Evolutionary conservation across 2,329 filamentous ascomycete genomes (phyloP), one percentile per base, ranked within the genome.

Genomic region (Ophiostoma pallidulum): DNA sequence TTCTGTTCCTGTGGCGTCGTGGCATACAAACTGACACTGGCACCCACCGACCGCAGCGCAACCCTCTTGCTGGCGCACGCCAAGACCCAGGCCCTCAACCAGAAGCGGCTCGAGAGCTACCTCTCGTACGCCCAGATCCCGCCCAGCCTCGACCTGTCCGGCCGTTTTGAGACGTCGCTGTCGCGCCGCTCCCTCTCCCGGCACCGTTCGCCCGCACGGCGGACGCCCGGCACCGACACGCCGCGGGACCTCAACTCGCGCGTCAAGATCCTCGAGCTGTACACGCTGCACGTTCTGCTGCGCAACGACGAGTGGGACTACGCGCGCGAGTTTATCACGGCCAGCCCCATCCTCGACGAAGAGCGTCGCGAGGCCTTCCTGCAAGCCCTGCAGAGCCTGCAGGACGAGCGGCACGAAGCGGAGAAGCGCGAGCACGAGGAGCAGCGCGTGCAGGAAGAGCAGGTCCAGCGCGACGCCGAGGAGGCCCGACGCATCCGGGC

Each of bases 281-380:
- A 96, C 64, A 94, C 89, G 1, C 75, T 98, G 4, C 92, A 98
- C 61, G 87, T 97, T 8, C 78, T 98, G n/a, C 81, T 91, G 5
- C 78, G 88, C 45, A 97, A 96, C 57, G 82, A 87, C 48, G 89
- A 97, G 66, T 98, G 92, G 92, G 87, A 95, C 50, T 96, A 96
- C 58, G 88, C 92, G 4, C 78, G 80, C 51, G 86, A 94, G 57
- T 97, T 97, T 63, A 94, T 97, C 59, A 80, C 75, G 58, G 79
- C 88, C 59, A 92, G 82, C 62, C 82, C 91, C 40, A 80, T 95
- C 22, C 74, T 98, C 1, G 91, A 97, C 62, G 91, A 96, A 45
- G 92, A 97, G 67, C 79, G 87, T 38, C 81, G 87, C 53, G 88
- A 97, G 58, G 82, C 86, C 1, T 96, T 97, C 62, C 68, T 94